Base-by-base conservation (phyloP, 768 basidiomycete genomes). In the Hirschioporus abietinus region DNA sequence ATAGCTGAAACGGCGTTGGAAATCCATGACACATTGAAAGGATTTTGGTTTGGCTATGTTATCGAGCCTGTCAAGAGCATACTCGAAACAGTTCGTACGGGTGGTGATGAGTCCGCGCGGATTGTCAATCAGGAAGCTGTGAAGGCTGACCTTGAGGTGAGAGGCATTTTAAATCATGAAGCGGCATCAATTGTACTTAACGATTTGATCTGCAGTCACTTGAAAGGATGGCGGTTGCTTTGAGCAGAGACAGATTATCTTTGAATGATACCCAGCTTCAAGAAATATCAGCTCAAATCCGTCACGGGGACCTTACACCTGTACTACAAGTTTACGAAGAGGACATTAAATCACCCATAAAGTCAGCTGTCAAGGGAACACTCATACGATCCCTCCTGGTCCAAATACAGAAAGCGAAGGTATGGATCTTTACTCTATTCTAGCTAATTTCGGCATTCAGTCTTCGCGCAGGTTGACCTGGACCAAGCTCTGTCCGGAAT, bases 371-470 rank as follows among this genome's bases (percentile, higher is more conserved):
- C 4, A 79, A 83, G 7, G 96, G 96, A 3, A 90, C 88, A 17
- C 80, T 99, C 8, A 79, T 98, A 20, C 84, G 96, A 30, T 88
- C 92, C 1, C 78, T 95, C 61, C 88, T 99, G 69, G 89, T 99
- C 34, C 96, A 98, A 73, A 84, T 98, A 0, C 96, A 99, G 71
- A 99, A 98, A 75, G 91, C 95, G 66, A 99, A 98, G 82, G 95
- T 90, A n/a, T 69, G n/a, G 9, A 25, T 23, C 25, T 4, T 24
- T 4, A 72, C 67, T 35, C 12, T 27, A 20, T 66, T 26, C 64
- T 66, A 65, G 64, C 42, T 61, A 12, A 34, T 25, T 34, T 35
- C 42, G 42, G 24, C n/a, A 57, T 63, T 34, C n/a, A 64, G 65
- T 66, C 24, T 42, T 9, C 63, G 27, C 42, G 12, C 70, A 95